These are phyloP conservation scores for Pinus albicaulis DNA, from an alignment of 75 land plant species.

Conservation along the genomic window DNA sequence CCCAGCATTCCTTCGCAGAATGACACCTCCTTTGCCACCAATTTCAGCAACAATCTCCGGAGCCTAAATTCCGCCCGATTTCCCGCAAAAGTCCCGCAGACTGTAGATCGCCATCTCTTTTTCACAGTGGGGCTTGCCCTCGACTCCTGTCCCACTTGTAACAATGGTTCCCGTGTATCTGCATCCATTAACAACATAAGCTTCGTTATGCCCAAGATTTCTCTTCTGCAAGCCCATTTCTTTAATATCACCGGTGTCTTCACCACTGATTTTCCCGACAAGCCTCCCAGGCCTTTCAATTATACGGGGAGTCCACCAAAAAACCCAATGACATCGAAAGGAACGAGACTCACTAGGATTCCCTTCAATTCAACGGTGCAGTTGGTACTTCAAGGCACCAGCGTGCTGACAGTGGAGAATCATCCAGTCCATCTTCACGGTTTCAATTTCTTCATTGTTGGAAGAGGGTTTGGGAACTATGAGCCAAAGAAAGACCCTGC, in stretches of 20 bases:
- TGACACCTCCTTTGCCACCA: no score
- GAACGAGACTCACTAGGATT: slow-evolving; percentile 29
- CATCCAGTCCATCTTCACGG: slow-evolving; percentile 68
- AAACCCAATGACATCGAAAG: slow-evolving; percentile 19
- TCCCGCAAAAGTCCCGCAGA: no score
- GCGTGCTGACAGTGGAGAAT: slow-evolving; percentile 29
- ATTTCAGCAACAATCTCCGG: no score
- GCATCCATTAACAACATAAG: slow-evolving; percentile 29
- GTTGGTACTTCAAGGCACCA: slow-evolving; percentile 55
- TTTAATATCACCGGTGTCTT: slow-evolving; percentile 20
- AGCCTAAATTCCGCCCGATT: no score
- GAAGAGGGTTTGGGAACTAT: slow-evolving; percentile 46
- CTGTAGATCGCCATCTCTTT: slow-evolving; percentile 16
- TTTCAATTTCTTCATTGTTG: slow-evolving; percentile 50
- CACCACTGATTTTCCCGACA: slow-evolving; percentile 46
- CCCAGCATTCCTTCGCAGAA: no score
- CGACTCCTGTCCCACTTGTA: slow-evolving; percentile 17
- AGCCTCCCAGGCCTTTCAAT: slow-evolving; percentile 31
- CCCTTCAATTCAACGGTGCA: slow-evolving; percentile 48
- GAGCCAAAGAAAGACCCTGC: slow-evolving; percentile 24
- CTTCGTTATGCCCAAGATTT: slow-evolving; percentile 17
- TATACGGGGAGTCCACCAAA: slow-evolving; percentile 36
- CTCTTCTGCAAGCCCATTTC: slow-evolving; percentile 18
- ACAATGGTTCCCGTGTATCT: slow-evolving; percentile 13
- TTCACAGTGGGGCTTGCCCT: slow-evolving; percentile 25